Percentiles rank a stretch among this genome's conserved stretches.
Conservation (phyloP, 768 basidiomycete species). For the Psilocybe cyanescens region DNA sequence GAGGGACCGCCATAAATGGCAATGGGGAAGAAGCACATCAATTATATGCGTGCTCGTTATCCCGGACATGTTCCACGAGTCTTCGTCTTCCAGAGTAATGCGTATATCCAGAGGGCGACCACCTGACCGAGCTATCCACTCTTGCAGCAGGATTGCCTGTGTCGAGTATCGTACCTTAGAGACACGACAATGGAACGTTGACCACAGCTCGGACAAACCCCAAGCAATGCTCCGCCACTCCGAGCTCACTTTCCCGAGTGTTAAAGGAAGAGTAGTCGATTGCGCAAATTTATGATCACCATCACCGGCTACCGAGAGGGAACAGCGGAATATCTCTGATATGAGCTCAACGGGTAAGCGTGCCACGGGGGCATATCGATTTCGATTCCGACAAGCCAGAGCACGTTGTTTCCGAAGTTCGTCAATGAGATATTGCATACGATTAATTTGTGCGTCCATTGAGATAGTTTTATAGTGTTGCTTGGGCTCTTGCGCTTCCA, state of each 20-base stretch:
- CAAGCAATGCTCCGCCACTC: conserved; percentile 11
- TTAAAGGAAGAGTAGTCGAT: conserved; percentile 3
- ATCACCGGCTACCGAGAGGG: not conserved
- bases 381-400: not conserved
- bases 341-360: conserved; percentile 9
- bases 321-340: conserved; percentile 7
- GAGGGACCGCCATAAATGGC: conserved; percentile 3
- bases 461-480: not conserved
- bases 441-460: conserved; percentile 6
- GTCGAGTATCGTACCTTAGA: not conserved
- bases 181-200: conserved; percentile 5
- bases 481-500: not conserved
- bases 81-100: conserved; percentile 6
- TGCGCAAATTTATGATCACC: not conserved
- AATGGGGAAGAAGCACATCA: conserved; percentile 5
- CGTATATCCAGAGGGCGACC: conserved; percentile 2
- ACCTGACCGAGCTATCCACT: conserved; percentile 6
- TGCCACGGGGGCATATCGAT: conserved; percentile 1
- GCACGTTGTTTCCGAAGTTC: conserved; percentile 3
- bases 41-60: conserved; percentile 5
- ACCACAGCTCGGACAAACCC: conserved; percentile 10
- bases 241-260: conserved; percentile 4
- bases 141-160: not conserved
- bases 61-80: conserved; percentile 2
- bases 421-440: conserved; percentile 2